Percentiles rank a stretch among this genome's conserved stretches.
These are phyloP conservation scores for Penstemon eatonii DNA, from an alignment of 257 asterid genomes.

Conservation along the genomic window DNA sequence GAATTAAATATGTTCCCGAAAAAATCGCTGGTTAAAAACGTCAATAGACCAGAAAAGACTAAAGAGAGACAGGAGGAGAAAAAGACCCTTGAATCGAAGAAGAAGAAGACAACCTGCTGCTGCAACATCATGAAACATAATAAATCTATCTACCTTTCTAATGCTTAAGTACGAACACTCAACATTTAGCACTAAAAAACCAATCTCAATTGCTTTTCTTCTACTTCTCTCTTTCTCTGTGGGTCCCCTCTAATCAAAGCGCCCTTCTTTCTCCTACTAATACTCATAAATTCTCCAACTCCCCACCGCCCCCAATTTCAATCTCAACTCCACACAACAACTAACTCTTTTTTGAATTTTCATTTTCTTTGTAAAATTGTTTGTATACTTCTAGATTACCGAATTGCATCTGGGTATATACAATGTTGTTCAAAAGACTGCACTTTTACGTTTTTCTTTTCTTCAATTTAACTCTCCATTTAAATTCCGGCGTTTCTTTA, in stretches of 20 bases:
- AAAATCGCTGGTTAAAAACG: too few species aligned
- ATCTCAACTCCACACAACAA: not conserved
- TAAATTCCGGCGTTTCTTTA: conserved; percentile 32
- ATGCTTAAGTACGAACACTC: not conserved
- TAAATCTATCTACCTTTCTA: not conserved
- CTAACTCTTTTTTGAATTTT: not conserved
- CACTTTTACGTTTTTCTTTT: conserved; percentile 30
- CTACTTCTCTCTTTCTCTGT: conserved; percentile 12
- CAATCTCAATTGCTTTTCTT: not conserved
- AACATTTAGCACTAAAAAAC: not conserved
- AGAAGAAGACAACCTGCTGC: too few species aligned
- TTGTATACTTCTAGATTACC: too few species aligned
- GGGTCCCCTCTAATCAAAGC: conserved; percentile 42
- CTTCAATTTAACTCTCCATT: conserved; percentile 25
- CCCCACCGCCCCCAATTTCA: not conserved
- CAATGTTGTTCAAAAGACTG: conserved; percentile 35
- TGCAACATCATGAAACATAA: not conserved
- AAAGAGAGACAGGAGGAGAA: too few species aligned
- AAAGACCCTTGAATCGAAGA: too few species aligned
- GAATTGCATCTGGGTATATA: not conserved
- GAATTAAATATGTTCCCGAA: too few species aligned
- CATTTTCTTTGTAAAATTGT: not conserved
- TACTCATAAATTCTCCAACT: conserved; percentile 53
- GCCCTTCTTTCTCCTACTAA: conserved; percentile 33
- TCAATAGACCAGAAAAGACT: too few species aligned